Conservation (phyloP, 2,329 filamentous ascomycete genomes). For the Fusarium vanettenii region DNA sequence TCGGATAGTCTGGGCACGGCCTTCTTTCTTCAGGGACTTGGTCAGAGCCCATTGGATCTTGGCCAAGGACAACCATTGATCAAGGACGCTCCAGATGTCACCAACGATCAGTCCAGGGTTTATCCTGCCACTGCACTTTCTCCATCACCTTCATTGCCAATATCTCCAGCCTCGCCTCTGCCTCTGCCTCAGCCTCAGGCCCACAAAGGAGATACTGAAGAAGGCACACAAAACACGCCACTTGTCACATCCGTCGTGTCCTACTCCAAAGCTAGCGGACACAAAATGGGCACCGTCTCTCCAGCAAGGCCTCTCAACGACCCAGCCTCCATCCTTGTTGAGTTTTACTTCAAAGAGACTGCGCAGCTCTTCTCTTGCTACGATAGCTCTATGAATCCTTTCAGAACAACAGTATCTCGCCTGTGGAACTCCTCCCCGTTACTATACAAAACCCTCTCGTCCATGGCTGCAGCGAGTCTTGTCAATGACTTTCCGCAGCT, state of each 20-base stretch:
- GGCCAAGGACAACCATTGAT: not conserved
- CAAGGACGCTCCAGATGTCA: not conserved
- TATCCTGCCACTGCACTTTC: not conserved
- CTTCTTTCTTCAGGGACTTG: not conserved
- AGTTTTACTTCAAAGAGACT: constrained; percentile 28
- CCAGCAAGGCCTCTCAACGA: not conserved
- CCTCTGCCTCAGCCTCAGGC: not conserved
- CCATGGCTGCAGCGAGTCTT: constrained; percentile 28
- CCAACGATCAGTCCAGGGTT: not conserved
- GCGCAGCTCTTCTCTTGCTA: constrained; percentile 22
- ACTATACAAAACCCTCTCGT: constrained; percentile 19
- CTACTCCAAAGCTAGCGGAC: not conserved
- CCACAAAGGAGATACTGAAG: not conserved
- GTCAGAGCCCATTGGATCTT: not conserved
- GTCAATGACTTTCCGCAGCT: constrained; percentile 12
- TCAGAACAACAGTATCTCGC: constrained; percentile 14
- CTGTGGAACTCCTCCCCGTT: constrained; percentile 21
- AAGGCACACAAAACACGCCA: not conserved
- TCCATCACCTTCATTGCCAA: not conserved
- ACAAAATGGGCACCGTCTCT: not conserved
- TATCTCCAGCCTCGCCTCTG: not conserved
- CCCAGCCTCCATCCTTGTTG: constrained; percentile 11
- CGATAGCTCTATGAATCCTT: constrained; percentile 23
- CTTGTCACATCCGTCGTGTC: not conserved
- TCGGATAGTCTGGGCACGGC: not conserved